Evolutionary conservation across 768 basidiomycete genomes (phyloP), one percentile per base, ranked within the genome.

Genomic region (Cystofilobasidium bisporidii): DNA sequence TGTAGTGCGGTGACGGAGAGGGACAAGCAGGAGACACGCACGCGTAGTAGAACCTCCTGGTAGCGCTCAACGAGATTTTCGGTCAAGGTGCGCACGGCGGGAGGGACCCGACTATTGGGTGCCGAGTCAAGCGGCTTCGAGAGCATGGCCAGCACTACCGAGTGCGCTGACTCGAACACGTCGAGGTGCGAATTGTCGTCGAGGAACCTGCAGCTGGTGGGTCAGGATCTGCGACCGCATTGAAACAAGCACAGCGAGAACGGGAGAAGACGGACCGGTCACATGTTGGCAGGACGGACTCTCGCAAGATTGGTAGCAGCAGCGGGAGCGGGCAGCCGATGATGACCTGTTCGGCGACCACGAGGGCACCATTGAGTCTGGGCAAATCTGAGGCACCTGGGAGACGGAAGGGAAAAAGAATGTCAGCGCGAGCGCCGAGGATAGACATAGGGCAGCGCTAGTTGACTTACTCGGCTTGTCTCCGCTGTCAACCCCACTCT

Each of bases 31-130:
- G 17, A 32, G 22, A 24, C 36, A 72, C 85, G 78, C 72, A 89
- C 88, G 62, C 87, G 82, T 48, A 83, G 81, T 56, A 87, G 77
- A 17, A 81, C 79, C 0, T 86, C 87, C 71, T 88, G 87, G 65
- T 87, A 85, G 10, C 83, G 80, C 67, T 81, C 79, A 45, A 87
- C 79, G 43, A 87, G 53, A 82, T 73, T 87, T 83, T 56, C 78
- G 76, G 75, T 86, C 87, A 41, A 88, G 75, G 61, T 81, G 80
- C 47, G 81, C 79, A 5, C 83, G 85, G 71, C 87, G 82, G 43
- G 80, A 79, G 73, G 87, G 84, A 38, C 85, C 8, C 14, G 53
- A 17, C 48, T 47, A 26, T 63, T 63, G 10, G 65, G 57, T 0
- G 28, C 36, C 10, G 22, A 62, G 12, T 61, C 9, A 18, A 38